Percentiles rank a stretch among this genome's conserved stretches.
Conservation (phyloP, 2,329 filamentous ascomycete species). For the Fusarium miscanthi region DNA sequence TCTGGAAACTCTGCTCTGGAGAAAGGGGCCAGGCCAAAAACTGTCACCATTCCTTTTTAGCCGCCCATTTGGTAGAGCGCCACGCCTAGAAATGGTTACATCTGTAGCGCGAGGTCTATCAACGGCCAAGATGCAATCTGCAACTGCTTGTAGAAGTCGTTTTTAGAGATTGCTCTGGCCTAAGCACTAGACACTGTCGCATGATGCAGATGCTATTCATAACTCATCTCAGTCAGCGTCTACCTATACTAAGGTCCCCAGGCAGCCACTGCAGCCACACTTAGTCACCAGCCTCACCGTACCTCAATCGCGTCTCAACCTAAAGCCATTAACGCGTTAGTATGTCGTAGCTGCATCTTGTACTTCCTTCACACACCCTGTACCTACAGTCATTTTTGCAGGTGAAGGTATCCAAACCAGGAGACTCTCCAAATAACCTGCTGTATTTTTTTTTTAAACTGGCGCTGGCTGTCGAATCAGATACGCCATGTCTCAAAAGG, state of each 20-base stretch:
- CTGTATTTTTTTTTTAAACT: background rate
- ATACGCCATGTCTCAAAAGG: slow-evolving; percentile 39
- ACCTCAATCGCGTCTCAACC: slow-evolving; percentile 16
- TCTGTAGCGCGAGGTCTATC: slow-evolving; percentile 1
- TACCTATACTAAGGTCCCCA: background rate
- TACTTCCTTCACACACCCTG: slow-evolving; percentile 17
- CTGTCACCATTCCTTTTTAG: slow-evolving; percentile 1
- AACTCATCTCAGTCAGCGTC: background rate
- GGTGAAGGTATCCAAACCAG: background rate
- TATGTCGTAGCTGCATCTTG: slow-evolving; percentile 4
- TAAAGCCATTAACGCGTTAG: slow-evolving; percentile 31
- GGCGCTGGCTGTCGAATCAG: background rate
- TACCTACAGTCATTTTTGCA: slow-evolving; percentile 1
- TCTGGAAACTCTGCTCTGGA: slow-evolving; percentile 26
- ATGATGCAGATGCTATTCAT: background rate
- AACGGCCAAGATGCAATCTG: background rate
- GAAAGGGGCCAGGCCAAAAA: slow-evolving; percentile 6
- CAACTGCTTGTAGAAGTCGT: background rate
- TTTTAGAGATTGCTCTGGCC: background rate
- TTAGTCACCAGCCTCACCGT: background rate
- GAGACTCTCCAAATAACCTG: background rate
- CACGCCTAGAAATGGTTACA: slow-evolving; percentile 22
- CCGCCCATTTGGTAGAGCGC: slow-evolving; percentile 10
- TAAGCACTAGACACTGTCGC: background rate
- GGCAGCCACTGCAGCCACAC: slow-evolving; percentile 23